Evolutionary conservation across 2,329 filamentous ascomycete genomes (phyloP).

Genomic region (Sphaerulina vaccinii): DNA sequence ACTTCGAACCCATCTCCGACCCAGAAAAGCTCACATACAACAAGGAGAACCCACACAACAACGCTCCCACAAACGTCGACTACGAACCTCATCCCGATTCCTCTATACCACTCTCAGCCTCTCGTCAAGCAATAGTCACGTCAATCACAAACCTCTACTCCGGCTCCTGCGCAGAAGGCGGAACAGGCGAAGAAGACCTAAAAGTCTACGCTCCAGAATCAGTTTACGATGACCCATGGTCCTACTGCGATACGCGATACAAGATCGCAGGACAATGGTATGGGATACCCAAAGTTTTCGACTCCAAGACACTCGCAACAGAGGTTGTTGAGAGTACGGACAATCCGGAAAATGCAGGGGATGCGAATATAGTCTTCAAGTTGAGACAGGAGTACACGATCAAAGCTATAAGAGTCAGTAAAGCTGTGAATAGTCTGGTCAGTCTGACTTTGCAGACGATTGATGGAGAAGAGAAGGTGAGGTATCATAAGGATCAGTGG

Average conservation of each 20-base stretch:
- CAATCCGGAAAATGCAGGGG: slow-evolving; percentile 30
- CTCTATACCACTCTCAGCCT: slow-evolving; percentile 37
- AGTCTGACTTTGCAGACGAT: slow-evolving; percentile 38
- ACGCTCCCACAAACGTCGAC: slow-evolving; percentile 38
- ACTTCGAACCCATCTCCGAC: slow-evolving; percentile 16
- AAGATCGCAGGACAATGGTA: slow-evolving; percentile 56
- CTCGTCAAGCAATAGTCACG: slow-evolving; percentile 44
- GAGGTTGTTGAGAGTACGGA: slow-evolving; percentile 17
- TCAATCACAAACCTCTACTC: slow-evolving; percentile 48
- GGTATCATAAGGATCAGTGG: slow-evolving; percentile 53
- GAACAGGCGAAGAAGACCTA: slow-evolving; percentile 46
- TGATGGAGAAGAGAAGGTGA: slow-evolving; percentile 40
- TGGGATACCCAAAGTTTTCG: slow-evolving; percentile 33
- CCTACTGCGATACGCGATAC: slow-evolving; percentile 49
- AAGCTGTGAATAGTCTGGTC: slow-evolving; percentile 44
- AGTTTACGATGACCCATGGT: slow-evolving; percentile 50
- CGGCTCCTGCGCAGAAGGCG: slow-evolving; percentile 29
- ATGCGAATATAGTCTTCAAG: slow-evolving; percentile 49
- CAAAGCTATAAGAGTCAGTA: slow-evolving; percentile 38
- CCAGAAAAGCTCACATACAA: slow-evolving; percentile 36
- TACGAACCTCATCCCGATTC: slow-evolving; percentile 44
- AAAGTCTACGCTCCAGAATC: slow-evolving; percentile 48
- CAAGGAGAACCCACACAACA: slow-evolving; percentile 22
- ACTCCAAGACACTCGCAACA: slow-evolving; percentile 15
- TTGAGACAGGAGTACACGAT: slow-evolving; percentile 51